Evolutionary conservation across 176 grass and related monocot genomes (phyloP).

Genomic region (Aechmea fasciata): DNA sequence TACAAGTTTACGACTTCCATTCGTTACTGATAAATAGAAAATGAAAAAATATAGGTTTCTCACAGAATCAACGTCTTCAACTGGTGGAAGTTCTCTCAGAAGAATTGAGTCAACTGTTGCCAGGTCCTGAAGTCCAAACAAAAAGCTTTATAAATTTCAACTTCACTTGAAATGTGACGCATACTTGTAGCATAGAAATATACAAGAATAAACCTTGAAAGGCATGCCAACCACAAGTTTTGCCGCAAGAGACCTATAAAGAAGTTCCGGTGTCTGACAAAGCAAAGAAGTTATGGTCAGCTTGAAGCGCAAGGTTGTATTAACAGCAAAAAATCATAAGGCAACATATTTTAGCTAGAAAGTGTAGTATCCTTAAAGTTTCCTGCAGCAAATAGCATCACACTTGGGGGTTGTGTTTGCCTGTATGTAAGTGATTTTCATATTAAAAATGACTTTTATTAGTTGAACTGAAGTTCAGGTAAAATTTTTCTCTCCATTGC

Average conservation of each 20-base stretch:
- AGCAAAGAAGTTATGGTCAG: conserved; percentile 8
- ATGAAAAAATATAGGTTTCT: conserved; percentile 23
- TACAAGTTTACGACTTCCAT: background rate
- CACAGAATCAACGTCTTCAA: conserved; percentile 83
- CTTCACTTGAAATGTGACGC: background rate
- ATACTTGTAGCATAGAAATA: conserved; percentile 7
- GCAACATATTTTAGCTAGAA: no score
- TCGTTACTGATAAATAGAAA: background rate
- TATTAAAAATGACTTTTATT: no score
- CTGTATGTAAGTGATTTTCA: no score
- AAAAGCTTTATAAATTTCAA: background rate
- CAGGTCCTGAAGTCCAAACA: conserved; percentile 59
- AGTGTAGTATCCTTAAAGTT: no score
- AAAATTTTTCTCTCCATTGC: no score
- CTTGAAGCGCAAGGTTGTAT: no score
- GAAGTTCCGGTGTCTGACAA: conserved; percentile 61
- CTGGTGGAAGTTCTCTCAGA: conserved; percentile 76
- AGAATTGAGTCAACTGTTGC: conserved; percentile 98
- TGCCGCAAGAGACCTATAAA: conserved; percentile 75
- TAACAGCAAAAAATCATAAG: no score
- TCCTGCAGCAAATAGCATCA: no score
- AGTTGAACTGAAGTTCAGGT: no score
- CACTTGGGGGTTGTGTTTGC: no score
- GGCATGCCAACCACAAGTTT: conserved; percentile 95
- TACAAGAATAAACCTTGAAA: conserved; percentile 82